Conservation (phyloP, 805 yeast species). For the Clavispora carvajalis region DNA sequence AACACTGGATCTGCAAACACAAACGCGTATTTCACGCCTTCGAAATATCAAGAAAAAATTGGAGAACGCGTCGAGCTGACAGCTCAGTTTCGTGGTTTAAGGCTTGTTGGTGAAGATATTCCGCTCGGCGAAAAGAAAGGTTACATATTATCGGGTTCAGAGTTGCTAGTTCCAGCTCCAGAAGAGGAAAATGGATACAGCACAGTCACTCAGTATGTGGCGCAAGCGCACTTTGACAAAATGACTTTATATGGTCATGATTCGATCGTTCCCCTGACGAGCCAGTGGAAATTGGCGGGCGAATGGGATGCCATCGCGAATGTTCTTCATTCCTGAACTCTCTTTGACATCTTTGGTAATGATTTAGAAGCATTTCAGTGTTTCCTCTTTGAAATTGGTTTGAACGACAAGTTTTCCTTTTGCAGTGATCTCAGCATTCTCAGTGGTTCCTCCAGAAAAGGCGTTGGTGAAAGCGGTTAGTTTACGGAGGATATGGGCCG, state of each 20-base stretch:
- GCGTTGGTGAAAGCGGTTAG: background rate
- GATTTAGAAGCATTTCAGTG: background rate
- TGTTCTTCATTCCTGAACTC: conserved; percentile 7
- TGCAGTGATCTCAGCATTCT: conserved; percentile 5
- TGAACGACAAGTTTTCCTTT: background rate
- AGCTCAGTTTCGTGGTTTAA: conserved; percentile 15
- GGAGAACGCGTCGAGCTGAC: conserved; percentile 2
- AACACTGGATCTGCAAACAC: conserved; percentile 12
- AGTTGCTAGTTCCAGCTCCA: conserved; percentile 3
- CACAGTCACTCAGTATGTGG: conserved; percentile 7
- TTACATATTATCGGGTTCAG: conserved; percentile 7
- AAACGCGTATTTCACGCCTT: conserved; percentile 7
- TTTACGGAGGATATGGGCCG: background rate
- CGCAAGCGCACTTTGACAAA: conserved; percentile 9
- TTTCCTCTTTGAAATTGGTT: background rate
- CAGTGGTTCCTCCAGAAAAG: conserved; percentile 9
- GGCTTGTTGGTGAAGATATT: conserved; percentile 8
- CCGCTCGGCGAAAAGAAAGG: conserved; percentile 7
- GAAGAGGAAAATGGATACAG: background rate
- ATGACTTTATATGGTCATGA: conserved; percentile 14
- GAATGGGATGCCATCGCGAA: conserved; percentile 13
- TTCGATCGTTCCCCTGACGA: conserved; percentile 9
- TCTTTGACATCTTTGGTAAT: no score
- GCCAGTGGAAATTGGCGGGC: conserved; percentile 10
- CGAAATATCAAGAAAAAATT: conserved; percentile 4